Evolutionary conservation across 345 rosid species (phyloP), one percentile per base, ranked within the genome.

Genomic region (Hibiscus mutabilis): DNA sequence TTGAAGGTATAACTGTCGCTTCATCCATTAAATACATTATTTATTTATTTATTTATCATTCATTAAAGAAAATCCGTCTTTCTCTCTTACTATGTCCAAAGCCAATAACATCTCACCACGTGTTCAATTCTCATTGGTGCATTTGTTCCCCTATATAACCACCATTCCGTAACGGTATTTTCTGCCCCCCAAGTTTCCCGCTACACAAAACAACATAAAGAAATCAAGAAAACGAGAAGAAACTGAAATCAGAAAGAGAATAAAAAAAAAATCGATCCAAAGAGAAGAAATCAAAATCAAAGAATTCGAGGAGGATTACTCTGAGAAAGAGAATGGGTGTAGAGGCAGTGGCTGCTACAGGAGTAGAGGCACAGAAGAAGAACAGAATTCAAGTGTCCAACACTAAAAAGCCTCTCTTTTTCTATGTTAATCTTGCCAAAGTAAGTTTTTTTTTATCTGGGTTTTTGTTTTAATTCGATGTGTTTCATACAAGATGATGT

Each of bases 351-450:
- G 71, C 14, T 5, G 60, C 49, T 5, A 59, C 66, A 53, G 58
- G 58, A 22, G 75, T 66, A 33, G 70, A 85, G 21, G 37, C 78
- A 13, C 88, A 76, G 35, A 88, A 88, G 85, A 86, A 82, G 78
- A 86, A 86, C 70, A 79, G 87, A 71, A 88, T 88, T 63, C 92
- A 86, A 74, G 90, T 86, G 8, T 88, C 92, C 27, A 84, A 84
- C 80, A 84, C 92, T 66, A 84, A 88, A 79, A 88, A 88, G 53
- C 90, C 92, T 0, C 79, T 88, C 58, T 84, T 88, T 76, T 88
- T 87, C 79, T 86, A 88, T 18, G 88, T 88, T 19, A 86, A 88
- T 76, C 92, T 88, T 71, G 90, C 90, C 4, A 88, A 88, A 83
- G 86, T 81, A 56, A 16, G 47, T 0, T 4, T 47, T 79, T n/a